Conservation (phyloP, 768 basidiomycete genomes). For the Favolaschia claudopus region DNA sequence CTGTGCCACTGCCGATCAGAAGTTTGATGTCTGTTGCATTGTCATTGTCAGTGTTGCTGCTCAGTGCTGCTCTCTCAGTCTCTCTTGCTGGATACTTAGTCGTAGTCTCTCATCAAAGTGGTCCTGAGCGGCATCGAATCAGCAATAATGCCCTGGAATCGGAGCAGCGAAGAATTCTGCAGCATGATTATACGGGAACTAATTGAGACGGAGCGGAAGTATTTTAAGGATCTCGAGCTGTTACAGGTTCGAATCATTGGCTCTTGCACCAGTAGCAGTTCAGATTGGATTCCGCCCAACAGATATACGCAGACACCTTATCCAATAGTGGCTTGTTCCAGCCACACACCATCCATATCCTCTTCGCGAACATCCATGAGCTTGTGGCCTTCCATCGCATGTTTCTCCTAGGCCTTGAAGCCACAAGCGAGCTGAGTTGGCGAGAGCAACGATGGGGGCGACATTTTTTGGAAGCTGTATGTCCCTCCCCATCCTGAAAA, state of each 20-base stretch:
- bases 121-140: too few relatives aligned
- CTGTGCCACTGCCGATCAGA: too few relatives aligned
- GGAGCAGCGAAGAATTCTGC: too few relatives aligned
- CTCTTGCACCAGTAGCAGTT: constrained; percentile 5
- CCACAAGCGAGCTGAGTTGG: constrained; percentile 81
- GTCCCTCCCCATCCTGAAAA: too few relatives aligned
- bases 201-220: constrained; percentile 93
- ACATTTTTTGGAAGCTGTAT: constrained; percentile 81
- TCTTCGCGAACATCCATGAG: constrained; percentile 92
- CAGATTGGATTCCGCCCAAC: constrained; percentile 25
- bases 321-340: constrained; percentile 83
- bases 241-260: constrained; percentile 76
- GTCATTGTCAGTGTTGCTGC: too few relatives aligned
- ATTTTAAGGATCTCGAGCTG: constrained; percentile 92
- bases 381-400: constrained; percentile 94
- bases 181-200: constrained; percentile 90
- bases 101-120: too few relatives aligned
- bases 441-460: constrained; percentile 87
- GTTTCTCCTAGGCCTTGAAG: constrained; percentile 88
- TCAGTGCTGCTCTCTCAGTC: too few relatives aligned
- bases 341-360: constrained; percentile 90
- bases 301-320: constrained; percentile 91
- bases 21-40: too few relatives aligned
- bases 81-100: too few relatives aligned
- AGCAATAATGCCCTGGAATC: too few relatives aligned